Evolutionary conservation across 2,329 filamentous ascomycete species (phyloP).

Genomic region (Sporothrix brunneoviolacea): DNA sequence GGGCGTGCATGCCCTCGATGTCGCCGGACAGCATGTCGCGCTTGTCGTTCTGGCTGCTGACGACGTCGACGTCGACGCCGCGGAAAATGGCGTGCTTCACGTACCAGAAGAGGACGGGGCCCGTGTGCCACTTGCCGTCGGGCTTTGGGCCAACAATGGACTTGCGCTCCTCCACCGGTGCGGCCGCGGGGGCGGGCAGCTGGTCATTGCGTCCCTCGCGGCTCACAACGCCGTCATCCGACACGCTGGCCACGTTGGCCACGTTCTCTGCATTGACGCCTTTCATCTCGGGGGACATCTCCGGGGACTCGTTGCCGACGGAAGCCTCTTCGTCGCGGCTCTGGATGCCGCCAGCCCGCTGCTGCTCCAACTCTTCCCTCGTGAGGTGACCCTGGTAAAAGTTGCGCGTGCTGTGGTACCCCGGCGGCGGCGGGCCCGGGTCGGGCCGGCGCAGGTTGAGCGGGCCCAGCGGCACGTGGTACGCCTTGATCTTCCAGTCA

Average conservation of each 20-base stretch:
- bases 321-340: conserved; percentile 17
- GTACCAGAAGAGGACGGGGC: conserved; percentile 37
- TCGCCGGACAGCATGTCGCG: conserved; percentile 42
- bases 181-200: background rate
- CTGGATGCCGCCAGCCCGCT: conserved; percentile 14
- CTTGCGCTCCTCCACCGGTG: background rate
- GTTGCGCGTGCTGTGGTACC: conserved; percentile 39
- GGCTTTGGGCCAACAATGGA: conserved; percentile 34
- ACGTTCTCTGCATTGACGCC: background rate
- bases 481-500: conserved; percentile 53
- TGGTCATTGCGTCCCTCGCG: background rate
- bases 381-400: conserved; percentile 52
- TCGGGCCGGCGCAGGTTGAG: conserved; percentile 41
- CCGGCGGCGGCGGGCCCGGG: conserved; percentile 36
- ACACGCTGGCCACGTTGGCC: background rate
- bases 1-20: conserved; percentile 48
- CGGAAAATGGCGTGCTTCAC: conserved; percentile 40
- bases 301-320: background rate
- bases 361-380: conserved; percentile 40
- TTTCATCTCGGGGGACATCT: conserved; percentile 4
- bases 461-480: conserved; percentile 47
- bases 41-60: conserved; percentile 28
- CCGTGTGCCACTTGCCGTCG: conserved; percentile 36
- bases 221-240: background rate
- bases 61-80: conserved; percentile 39